Base-by-base conservation (phyloP, 805 yeast genomes). In the Tetrapisispora phaffii region DNA sequence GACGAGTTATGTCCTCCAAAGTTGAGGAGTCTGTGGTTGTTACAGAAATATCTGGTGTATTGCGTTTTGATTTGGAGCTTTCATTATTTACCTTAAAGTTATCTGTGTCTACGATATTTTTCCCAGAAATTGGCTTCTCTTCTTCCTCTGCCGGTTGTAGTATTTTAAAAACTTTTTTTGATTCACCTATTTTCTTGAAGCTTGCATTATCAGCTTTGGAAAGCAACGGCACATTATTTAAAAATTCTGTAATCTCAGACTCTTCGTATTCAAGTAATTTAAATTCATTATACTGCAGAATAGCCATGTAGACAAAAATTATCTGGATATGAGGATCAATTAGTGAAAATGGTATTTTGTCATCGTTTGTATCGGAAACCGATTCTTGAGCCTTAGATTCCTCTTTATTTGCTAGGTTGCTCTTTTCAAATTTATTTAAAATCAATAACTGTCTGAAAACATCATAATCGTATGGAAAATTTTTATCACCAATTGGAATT, bases 221-320 rank as follows among this genome's bases (percentile, higher is more conserved):
- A 4, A 62, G 44, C 45, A 62, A 50, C 1, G 68, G 68, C 2
- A 67, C 58, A 44, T 80, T 74, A 49, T 77, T 77, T 49, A 89
- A 70, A 51, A 79, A 79, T 58, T 88, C 94, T 33, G 88, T 72
- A 38, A 87, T 85, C 64, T 89, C 97, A 50, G 85, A 80, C 59
- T 86, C 95, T 57, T 89, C 97, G 51, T 88, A 79, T 59, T 89
- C 97, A 51, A 85, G 73, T 44, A 89, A 71, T 34, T 83, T 78
- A 53, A 78, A 77, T 54, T 84, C 89, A 62, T 82, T 82, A 42
- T 90, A 80, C 62, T 85, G 85, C 51, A 89, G 68, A 34, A 89
- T 75, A 1, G 96, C 85, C 40, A 88, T 68, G 41, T 85, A 79
- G 2, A 85, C 75, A 57, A 87, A 89, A 1, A 84, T 65, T 29